A percentile compares a stretch with the other conserved stretches of the same genome.
Conservation (phyloP, 2,329 filamentous ascomycete genomes). For the Podosphaera xanthii region DNA sequence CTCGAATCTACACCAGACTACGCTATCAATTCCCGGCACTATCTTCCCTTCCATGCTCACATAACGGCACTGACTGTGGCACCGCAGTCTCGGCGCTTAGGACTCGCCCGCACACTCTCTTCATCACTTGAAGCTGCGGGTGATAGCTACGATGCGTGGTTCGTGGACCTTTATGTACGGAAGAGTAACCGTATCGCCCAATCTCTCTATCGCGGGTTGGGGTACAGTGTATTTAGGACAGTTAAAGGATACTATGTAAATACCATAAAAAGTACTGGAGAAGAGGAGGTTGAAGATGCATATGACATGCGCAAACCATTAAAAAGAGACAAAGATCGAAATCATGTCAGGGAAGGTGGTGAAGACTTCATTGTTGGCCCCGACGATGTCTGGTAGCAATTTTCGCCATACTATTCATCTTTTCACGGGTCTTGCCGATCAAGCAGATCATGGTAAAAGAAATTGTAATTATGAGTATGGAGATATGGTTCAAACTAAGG, state of each 20-base stretch:
- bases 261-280: slow-evolving; percentile 38
- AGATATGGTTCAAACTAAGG: too few relatives aligned
- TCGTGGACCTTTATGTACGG: slow-evolving; percentile 84
- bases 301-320: slow-evolving; percentile 93
- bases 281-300: slow-evolving; percentile 49
- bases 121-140: slow-evolving; percentile 62
- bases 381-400: slow-evolving; percentile 55
- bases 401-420: too few relatives aligned
- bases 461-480: too few relatives aligned
- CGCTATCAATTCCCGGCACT: slow-evolving; percentile 57
- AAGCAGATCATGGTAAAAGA: too few relatives aligned
- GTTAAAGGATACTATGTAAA: slow-evolving; percentile 89
- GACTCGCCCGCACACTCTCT: slow-evolving; percentile 66
- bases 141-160: slow-evolving; percentile 70
- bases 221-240: slow-evolving; percentile 72
- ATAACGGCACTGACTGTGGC: slow-evolving; percentile 90
- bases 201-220: slow-evolving; percentile 70
- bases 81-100: slow-evolving; percentile 62
- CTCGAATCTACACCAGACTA: slow-evolving; percentile 66
- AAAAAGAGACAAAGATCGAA: slow-evolving; percentile 50
- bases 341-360: slow-evolving; percentile 62
- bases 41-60: slow-evolving; percentile 98
- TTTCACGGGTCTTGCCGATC: too few relatives aligned
- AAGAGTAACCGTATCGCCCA: slow-evolving; percentile 76
- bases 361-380: slow-evolving; percentile 57